Conservation (phyloP, 257 asterid genomes). For the Echium plantagineum region DNA sequence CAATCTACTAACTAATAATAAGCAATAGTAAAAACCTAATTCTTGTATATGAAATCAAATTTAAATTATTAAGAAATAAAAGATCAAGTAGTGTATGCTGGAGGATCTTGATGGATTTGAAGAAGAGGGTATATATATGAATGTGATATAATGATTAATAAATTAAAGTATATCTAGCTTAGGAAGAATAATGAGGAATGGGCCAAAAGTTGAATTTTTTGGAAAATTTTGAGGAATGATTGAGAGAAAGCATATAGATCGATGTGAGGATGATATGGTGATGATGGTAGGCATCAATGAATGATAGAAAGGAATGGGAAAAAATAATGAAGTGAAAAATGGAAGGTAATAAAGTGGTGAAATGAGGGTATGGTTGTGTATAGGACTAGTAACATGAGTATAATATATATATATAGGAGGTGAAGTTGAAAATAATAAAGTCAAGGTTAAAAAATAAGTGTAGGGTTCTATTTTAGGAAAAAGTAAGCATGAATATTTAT, state of each 20-base stretch:
- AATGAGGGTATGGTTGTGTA: neutral
- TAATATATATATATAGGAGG: neutral
- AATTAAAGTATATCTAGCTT: slow-evolving; percentile 6
- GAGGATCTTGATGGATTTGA: neutral
- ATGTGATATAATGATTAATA: no score
- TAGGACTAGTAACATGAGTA: neutral
- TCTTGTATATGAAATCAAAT: no score
- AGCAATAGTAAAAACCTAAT: neutral
- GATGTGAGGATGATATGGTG: slow-evolving; percentile 3
- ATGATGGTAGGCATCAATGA: neutral
- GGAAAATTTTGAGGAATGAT: neutral
- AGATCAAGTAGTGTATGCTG: neutral
- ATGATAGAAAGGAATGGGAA: slow-evolving; percentile 8
- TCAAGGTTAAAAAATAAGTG: neutral
- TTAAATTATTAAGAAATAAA: neutral
- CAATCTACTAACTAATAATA: neutral
- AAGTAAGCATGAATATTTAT: neutral
- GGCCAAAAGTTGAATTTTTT: neutral
- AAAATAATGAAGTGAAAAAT: neutral
- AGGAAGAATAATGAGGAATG: slow-evolving; percentile 2
- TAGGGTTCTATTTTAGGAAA: slow-evolving; percentile 4
- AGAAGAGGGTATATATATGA: neutral
- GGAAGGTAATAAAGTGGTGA: neutral
- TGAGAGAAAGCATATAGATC: neutral
- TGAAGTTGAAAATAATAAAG: neutral